A percentile compares a stretch with the other conserved stretches of the same genome.
These are phyloP conservation scores for Phytophthora foliorum DNA, from an alignment of 352 stramenopile genomes.

Conservation along the genomic window DNA sequence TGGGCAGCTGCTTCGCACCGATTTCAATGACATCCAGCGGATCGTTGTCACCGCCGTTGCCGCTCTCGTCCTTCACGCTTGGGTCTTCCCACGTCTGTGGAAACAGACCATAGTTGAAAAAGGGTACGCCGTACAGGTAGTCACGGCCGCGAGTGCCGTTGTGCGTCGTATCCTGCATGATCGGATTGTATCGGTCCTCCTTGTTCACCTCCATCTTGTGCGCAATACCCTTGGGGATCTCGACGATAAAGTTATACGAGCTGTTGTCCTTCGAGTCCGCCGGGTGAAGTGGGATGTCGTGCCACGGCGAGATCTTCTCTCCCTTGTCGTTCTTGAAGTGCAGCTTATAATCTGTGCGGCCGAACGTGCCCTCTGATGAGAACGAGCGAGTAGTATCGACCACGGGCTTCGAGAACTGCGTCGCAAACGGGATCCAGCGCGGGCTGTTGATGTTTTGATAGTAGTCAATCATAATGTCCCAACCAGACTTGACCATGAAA, in stretches of 20 bases:
- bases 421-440: constrained; percentile 84
- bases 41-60: constrained; percentile 98
- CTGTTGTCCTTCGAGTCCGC: constrained; percentile 47
- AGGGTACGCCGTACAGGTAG: constrained; percentile 97
- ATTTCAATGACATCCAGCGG: constrained; percentile 99
- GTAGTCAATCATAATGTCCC: constrained; percentile 99
- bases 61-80: constrained; percentile 76
- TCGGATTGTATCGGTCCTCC: constrained; percentile 94
- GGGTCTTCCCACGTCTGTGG: constrained; percentile 99
- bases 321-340: constrained; percentile 76
- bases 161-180: constrained; percentile 99
- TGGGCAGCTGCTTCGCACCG: constrained; percentile 89
- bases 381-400: constrained; percentile 59
- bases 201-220: constrained; percentile 99
- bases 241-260: constrained; percentile 97
- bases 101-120: constrained; percentile 99
- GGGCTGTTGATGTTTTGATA: constrained; percentile 96
- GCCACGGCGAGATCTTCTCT: constrained; percentile 96
- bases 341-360: constrained; percentile 81
- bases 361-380: constrained; percentile 73
- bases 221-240: constrained; percentile 98
- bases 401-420: constrained; percentile 63
- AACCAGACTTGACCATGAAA: constrained; percentile 99
- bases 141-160: constrained; percentile 93
- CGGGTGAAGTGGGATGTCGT: constrained; percentile 95